phyloP scores from a whole-genome alignment of 2,329 filamentous ascomycete species.

The Penicillium hordei region DNA sequence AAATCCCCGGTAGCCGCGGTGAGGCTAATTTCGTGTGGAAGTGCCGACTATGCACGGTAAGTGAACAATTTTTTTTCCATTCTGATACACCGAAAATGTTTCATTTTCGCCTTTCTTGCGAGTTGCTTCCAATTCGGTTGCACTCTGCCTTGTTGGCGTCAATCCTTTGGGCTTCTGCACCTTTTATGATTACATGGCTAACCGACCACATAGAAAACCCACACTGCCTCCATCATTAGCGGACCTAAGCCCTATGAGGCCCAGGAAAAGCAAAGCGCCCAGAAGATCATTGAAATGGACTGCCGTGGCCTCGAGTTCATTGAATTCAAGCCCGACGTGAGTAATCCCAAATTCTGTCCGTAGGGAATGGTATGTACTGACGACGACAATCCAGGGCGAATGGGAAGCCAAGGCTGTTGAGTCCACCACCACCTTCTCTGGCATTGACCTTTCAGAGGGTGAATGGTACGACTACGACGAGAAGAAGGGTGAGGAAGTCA shows the following conservation, averaged over 20 bases:
- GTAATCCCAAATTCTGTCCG: conserved; percentile 20
- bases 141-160: not conserved
- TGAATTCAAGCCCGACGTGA: conserved; percentile 85
- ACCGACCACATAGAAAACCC: conserved; percentile 36
- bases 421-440: conserved; percentile 75
- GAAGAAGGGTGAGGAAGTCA: conserved; percentile 87
- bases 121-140: not conserved
- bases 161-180: not conserved
- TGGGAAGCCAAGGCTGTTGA: conserved; percentile 84
- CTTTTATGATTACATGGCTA: not conserved
- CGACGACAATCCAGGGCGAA: conserved; percentile 62
- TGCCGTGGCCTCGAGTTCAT: conserved; percentile 90
- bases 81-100: not conserved
- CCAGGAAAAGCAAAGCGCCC: conserved; percentile 59
- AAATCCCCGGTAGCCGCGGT: conserved; percentile 87
- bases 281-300: conserved; percentile 86
- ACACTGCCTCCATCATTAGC: conserved; percentile 76
- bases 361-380: conserved; percentile 6
- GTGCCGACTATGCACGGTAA: conserved; percentile 95
- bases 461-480: conserved; percentile 99
- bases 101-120: not conserved
- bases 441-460: conserved; percentile 79
- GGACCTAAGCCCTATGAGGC: conserved; percentile 66
- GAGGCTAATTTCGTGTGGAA: conserved; percentile 99
- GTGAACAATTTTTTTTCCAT: conserved; percentile 18